Base-by-base conservation (phyloP, 2,329 filamentous ascomycete species). In the Paracorniculantispora psalliotae region DNA sequence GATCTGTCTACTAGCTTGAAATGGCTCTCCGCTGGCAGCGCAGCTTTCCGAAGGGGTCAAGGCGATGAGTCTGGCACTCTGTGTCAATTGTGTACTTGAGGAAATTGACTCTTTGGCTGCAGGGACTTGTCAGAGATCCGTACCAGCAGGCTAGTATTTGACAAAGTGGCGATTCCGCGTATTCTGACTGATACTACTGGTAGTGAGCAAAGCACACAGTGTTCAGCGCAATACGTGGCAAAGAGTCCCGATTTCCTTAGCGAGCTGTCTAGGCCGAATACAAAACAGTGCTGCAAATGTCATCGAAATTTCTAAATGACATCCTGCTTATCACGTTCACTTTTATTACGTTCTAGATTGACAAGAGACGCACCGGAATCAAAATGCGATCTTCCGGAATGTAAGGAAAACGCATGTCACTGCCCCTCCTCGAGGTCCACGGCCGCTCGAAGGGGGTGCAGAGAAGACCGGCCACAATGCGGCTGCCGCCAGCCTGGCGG, bases 1-100 rank as follows among this genome's bases (percentile, higher is more conserved):
- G 17, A 25, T 26, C 30, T 17, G 12, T 12, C 17, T 9, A 33
- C 13, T 26, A 53, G 10, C 17, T 41, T 21, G 35, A 43, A 28
- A 17, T n/a, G 23, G 28, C 8, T 17, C 23, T 39, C 28, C 46
- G 43, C 37, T 46, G 46, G 54, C 17, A 57, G n/a, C n/a, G 28
- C 6, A n/a, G 30, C 25, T 19, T 13, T 57, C 54, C 54, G 54
- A 12, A 33, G 54, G n/a, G 54, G 54, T 57, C 54, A 57, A 30
- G 46, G 54, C 54, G 54, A 46, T 25, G n/a, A 54, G 3, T 1
- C 21, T 15, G 10, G 10, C 10, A 37, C 33, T 37, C 10, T 5
- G 10, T 37, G 12, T 15, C 12, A 33, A n/a, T n/a, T n/a, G n/a
- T n/a, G n/a, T n/a, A n/a, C n/a, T n/a, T n/a, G n/a, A 33, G 12